phyloP scores from a whole-genome alignment of 768 basidiomycete species.

The Suillus sp. region DNA sequence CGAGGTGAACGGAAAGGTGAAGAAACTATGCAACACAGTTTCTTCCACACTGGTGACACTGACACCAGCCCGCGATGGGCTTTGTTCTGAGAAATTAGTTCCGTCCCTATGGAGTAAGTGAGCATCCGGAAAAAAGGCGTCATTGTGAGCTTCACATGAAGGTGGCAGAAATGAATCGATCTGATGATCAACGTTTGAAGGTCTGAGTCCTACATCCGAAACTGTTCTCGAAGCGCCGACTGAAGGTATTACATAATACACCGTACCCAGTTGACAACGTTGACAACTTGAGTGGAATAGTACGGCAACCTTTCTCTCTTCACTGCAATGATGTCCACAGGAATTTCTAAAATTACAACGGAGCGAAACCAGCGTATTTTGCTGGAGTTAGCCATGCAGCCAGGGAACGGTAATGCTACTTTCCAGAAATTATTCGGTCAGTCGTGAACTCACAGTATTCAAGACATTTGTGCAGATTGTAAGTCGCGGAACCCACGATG shows the following conservation, averaged over 20 bases:
- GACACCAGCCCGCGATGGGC: background rate
- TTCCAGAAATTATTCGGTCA: slow-evolving; percentile 8
- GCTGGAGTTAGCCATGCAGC: slow-evolving; percentile 65
- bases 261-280: no score
- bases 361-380: slow-evolving; percentile 70
- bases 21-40: slow-evolving; percentile 31
- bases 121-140: background rate
- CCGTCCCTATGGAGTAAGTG: background rate
- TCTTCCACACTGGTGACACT: background rate
- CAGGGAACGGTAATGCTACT: slow-evolving; percentile 75
- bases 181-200: background rate
- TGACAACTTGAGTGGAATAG: no score
- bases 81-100: slow-evolving; percentile 4
- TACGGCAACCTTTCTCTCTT: slow-evolving; percentile 4
- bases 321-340: slow-evolving; percentile 28
- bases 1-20: slow-evolving; percentile 51
- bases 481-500: slow-evolving; percentile 85
- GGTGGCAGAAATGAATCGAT: background rate
- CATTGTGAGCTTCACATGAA: background rate
- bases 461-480: slow-evolving; percentile 93
- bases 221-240: background rate
- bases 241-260: slow-evolving; percentile 7
- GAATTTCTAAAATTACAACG: slow-evolving; percentile 56
- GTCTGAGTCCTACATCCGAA: background rate
- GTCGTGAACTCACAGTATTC: slow-evolving; percentile 15